Base-by-base conservation (phyloP, 2,329 filamentous ascomycete genomes). In the Paracamarosporium sp. region DNA sequence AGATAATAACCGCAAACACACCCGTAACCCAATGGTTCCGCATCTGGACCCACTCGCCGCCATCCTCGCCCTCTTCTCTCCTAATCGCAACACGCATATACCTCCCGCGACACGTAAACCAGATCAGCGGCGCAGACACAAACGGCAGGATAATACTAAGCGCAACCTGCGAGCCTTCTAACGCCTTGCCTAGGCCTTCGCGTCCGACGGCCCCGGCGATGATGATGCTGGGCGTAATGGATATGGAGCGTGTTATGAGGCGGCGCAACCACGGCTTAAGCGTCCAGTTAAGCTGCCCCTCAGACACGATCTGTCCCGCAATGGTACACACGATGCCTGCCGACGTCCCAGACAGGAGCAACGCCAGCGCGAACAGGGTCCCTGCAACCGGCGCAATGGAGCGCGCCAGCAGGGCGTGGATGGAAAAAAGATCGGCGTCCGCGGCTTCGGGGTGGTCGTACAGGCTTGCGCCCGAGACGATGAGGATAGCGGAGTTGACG, bases 271-370 rank as follows among this genome's bases (percentile, higher is more conserved):
- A 96, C 0, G 92, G 92, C 59, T 83, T 82, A 30, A 93, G 76
- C 5, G 79, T 86, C 90, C 91, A 93, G 45, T 87, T 86, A 43
- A 96, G 75, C 59, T 92, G 91, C 6, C 92, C 92, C 74, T 96
- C 92, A 61, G 87, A 89, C 22, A 96, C 89, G 88, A 96, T 95
- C 74, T 96, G 92, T 0, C 92, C 92, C 0, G 92, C 86, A 65
- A 96, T 95, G 1, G 93, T 96, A 78, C 92, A 96, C 2, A 96
- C 89, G 33, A 96, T 91, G 5, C 92, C 92, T 0, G 92, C 92
- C 0, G 88, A 91, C 12, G 92, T 85, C 8, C 92, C 92, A 0
- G 90, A 93, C 0, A 96, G 85, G 0, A 96, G 83, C 1, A 96
- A 80, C 0, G 92, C 91, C 2, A 96, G 81, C 0, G 91, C 91